Evolutionary conservation across 1,139 yeast genomes (phyloP).

Genomic region (Debaryomycetaceae sp.): DNA sequence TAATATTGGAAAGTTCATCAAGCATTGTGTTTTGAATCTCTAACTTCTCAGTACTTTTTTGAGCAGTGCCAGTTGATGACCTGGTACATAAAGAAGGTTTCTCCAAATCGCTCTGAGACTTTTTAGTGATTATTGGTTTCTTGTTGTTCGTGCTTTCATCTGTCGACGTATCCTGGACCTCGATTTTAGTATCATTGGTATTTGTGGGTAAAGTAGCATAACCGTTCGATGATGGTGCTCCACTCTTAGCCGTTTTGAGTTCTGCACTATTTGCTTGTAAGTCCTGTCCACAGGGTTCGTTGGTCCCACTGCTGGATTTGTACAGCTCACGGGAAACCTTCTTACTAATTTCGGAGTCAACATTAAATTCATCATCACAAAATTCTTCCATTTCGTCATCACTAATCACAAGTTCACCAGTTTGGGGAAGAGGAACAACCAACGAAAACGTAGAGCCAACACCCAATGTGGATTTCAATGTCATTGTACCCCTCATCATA

Average conservation of each 20-base stretch:
- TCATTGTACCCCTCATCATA: conserved; percentile 84
- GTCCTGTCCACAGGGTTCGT: conserved; percentile 2
- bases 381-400: conserved; percentile 37
- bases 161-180: background rate
- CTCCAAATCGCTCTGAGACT: background rate
- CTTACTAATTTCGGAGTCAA: conserved; percentile 31
- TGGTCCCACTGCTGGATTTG: conserved; percentile 6
- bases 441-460: conserved; percentile 79
- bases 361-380: conserved; percentile 45
- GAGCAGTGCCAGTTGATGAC: conserved; percentile 59
- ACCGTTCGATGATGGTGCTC: background rate
- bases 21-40: conserved; percentile 18
- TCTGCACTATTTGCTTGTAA: background rate
- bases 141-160: background rate
- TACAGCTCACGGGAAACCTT: conserved; percentile 31
- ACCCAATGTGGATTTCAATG: conserved; percentile 64
- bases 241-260: conserved; percentile 2
- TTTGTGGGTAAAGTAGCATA: background rate
- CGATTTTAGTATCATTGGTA: background rate
- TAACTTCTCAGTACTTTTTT: conserved; percentile 17
- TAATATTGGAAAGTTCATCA: conserved; percentile 35
- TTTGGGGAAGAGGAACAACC: conserved; percentile 73
- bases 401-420: conserved; percentile 52
- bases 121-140: background rate
- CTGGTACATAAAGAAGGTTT: conserved; percentile 46